Conservation (phyloP, 2,329 filamentous ascomycete genomes). For the Beauveria sp. region DNA sequence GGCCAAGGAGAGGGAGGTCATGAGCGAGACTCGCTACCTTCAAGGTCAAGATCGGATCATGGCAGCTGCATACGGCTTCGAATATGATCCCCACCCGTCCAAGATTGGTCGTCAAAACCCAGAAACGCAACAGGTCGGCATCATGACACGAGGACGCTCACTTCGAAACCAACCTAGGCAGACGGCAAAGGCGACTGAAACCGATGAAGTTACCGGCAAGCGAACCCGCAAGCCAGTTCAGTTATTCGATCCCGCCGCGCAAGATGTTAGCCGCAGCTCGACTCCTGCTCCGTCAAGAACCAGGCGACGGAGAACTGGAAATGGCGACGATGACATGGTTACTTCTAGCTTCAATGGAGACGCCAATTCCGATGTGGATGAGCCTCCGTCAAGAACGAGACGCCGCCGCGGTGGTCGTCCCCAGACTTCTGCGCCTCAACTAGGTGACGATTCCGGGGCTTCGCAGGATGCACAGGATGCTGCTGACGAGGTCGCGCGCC, state of each 20-base stretch:
- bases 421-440: conserved; percentile 16
- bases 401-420: conserved; percentile 6
- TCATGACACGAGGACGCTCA: conserved; percentile 43
- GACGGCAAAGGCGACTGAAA: conserved; percentile 52
- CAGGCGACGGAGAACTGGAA: conserved; percentile 26
- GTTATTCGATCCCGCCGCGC: conserved; percentile 42
- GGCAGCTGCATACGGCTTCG: conserved; percentile 53
- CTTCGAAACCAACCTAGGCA: conserved; percentile 50
- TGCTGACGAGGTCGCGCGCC: conserved; percentile 11
- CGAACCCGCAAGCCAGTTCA: conserved; percentile 45
- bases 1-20: conserved; percentile 35
- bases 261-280: conserved; percentile 43
- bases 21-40: conserved; percentile 37
- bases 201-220: conserved; percentile 43
- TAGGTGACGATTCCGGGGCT: conserved; percentile 20
- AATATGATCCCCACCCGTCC: conserved; percentile 50
- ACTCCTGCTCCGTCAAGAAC: conserved; percentile 35
- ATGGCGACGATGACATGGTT: conserved; percentile 21
- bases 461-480: conserved; percentile 21
- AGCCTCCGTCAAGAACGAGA: conserved; percentile 12
- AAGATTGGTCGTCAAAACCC: conserved; percentile 54
- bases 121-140: conserved; percentile 41
- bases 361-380: conserved; percentile 24
- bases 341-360: conserved; percentile 28
- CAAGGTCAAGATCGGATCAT: conserved; percentile 50